Evolutionary conservation across 345 rosid genomes (phyloP), one percentile per base, ranked within the genome.

Genomic region (Moringa oleifera): DNA sequence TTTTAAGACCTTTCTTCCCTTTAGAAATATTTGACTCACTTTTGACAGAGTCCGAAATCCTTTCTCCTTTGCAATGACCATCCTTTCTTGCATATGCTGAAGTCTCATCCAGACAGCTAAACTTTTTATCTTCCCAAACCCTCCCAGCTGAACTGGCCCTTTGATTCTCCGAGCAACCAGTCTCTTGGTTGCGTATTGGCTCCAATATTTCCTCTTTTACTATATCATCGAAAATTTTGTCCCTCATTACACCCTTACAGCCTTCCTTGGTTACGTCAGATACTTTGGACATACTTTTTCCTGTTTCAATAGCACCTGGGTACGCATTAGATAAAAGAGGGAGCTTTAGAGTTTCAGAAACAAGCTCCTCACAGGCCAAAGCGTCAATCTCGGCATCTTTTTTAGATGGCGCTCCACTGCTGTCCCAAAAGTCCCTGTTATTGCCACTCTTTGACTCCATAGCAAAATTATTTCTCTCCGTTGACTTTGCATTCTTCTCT

Each of bases 341-440:
- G 71, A 85, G 89, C 82, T 75, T 85, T 75, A 83, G 37, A 52
- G 89, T 79, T 66, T 76, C 71, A 12, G 84, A 76, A 69, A 90
- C 83, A 70, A 86, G 85, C 65, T 88, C 90, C 76, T 94, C 90
- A 9, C 84, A 85, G 51, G 72, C 74, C 62, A 67, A 53, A 13
- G 61, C 66, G 68, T 76, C 89, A 45, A 59, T 52, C 46, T 76
- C 85, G 53, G 37, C 64, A 65, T 78, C 90, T 73, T 72, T 79
- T 64, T 69, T 78, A 0, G 68, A 58, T 36, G 54, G 20, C 63
- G 22, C 71, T 69, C 52, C 74, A 51, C 56, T 28, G 28, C 74
- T 79, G 68, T 61, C 68, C 63, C 25, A 54, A 60, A 62, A 53
- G 60, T 72, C 79, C 75, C 68, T 79, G 49, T 68, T 52, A 28